Evolutionary conservation across 805 yeast species (phyloP).

Genomic region (Candida golubevii): DNA sequence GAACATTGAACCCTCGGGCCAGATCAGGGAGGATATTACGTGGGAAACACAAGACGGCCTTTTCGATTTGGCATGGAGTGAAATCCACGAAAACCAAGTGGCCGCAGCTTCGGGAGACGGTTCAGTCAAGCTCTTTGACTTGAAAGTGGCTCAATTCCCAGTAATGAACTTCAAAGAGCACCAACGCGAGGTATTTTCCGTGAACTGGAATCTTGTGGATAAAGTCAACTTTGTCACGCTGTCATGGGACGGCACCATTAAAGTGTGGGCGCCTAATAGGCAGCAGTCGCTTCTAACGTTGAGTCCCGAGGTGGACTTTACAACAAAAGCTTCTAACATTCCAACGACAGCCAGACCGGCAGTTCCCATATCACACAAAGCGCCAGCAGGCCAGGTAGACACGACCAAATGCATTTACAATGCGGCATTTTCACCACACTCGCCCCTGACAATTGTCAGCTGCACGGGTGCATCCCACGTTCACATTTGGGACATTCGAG

Average conservation of each 20-base stretch:
- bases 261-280: conserved; percentile 70
- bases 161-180: conserved; percentile 77
- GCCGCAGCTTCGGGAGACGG: conserved; percentile 90
- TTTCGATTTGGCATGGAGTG: conserved; percentile 88
- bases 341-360: conserved; percentile 23
- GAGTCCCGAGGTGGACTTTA: conserved; percentile 26
- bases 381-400: conserved; percentile 15
- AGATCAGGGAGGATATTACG: conserved; percentile 46
- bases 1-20: conserved; percentile 64
- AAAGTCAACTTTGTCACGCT: conserved; percentile 68
- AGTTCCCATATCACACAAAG: conserved; percentile 33
- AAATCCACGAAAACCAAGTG: conserved; percentile 81
- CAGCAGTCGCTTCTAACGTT: conserved; percentile 55
- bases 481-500: conserved; percentile 78
- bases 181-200: conserved; percentile 64
- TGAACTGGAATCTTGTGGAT: conserved; percentile 69
- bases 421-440: conserved; percentile 81
- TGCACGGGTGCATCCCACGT: conserved; percentile 72
- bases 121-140: conserved; percentile 74
- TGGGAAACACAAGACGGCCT: conserved; percentile 94
- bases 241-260: conserved; percentile 91
- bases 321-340: conserved; percentile 24
- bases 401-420: conserved; percentile 68
- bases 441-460: conserved; percentile 61
- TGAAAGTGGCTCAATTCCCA: conserved; percentile 62